Conservation (phyloP, 2,329 filamentous ascomycete genomes). For the Neonectria magnoliae region DNA sequence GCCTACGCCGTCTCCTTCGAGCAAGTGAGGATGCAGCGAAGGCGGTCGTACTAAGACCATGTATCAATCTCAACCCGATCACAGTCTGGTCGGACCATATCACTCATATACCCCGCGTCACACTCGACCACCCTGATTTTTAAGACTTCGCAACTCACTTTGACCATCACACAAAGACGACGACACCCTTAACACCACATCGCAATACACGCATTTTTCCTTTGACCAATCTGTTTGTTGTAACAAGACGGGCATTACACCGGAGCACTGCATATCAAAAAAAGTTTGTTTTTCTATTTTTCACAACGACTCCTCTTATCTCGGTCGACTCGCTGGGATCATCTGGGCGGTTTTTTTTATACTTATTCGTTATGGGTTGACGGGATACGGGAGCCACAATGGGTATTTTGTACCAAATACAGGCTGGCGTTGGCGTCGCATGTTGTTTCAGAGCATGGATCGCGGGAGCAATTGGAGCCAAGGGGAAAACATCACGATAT, state of each 20-base stretch:
- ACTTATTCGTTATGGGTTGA: conserved; percentile 34
- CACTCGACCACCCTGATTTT: conserved; percentile 20
- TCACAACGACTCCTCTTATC: conserved; percentile 35
- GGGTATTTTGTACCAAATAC: conserved; percentile 46
- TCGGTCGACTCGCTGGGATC: conserved; percentile 34
- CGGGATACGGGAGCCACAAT: conserved; percentile 38
- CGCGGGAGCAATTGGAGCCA: conserved; percentile 44
- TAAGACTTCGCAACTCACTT: conserved; percentile 47
- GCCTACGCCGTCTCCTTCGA: conserved; percentile 92
- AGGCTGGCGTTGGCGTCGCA: conserved; percentile 45
- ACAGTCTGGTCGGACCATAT: conserved; percentile 6
- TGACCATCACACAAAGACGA: conserved; percentile 34
- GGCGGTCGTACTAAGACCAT: conserved; percentile 63
- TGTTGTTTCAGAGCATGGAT: conserved; percentile 49
- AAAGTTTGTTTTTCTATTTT: conserved; percentile 44
- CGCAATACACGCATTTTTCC: conserved; percentile 32
- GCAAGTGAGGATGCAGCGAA: conserved; percentile 72
- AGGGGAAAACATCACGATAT: conserved; percentile 45
- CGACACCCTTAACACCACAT: conserved; percentile 15
- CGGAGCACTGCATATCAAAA: conserved; percentile 62
- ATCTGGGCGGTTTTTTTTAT: conserved; percentile 37
- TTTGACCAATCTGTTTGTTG: conserved; percentile 50
- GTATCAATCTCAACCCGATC: conserved; percentile 5
- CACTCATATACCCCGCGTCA: conserved; percentile 26
- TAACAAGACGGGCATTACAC: conserved; percentile 59